These are phyloP conservation scores for Boletellus ananiceps DNA, from an alignment of 768 basidiomycete genomes.

Conservation along the genomic window DNA sequence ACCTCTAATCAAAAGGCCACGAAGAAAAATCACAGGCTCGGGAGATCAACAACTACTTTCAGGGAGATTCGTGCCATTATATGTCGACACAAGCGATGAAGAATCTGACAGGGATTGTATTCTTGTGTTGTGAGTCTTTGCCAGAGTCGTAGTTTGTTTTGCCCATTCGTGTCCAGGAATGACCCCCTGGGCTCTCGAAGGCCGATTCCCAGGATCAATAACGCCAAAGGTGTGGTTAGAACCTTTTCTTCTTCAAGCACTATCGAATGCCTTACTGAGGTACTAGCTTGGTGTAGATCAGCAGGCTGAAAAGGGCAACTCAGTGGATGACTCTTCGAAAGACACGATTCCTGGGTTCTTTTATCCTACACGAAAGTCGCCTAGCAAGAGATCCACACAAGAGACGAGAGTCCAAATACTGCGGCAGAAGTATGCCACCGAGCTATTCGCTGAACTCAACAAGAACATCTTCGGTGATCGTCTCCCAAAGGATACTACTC, in stretches of 20 bases:
- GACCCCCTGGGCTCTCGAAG: slow-evolving; percentile 48
- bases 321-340: slow-evolving; percentile 10
- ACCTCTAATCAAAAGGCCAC: slow-evolving; percentile 16
- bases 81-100: slow-evolving; percentile 31
- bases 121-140: slow-evolving; percentile 33
- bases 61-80: slow-evolving; percentile 18
- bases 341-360: background rate
- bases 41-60: slow-evolving; percentile 7
- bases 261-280: background rate
- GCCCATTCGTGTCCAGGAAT: slow-evolving; percentile 28
- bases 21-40: slow-evolving; percentile 1
- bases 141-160: background rate
- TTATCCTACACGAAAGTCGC: slow-evolving; percentile 7
- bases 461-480: slow-evolving; percentile 47
- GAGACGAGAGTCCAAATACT: slow-evolving; percentile 40
- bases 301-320: slow-evolving; percentile 3
- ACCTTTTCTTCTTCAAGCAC: too few relatives aligned
- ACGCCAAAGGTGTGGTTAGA: background rate
- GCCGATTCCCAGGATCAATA: slow-evolving; percentile 33
- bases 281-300: background rate
- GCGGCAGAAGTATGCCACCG: slow-evolving; percentile 49
- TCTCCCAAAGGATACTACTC: slow-evolving; percentile 49
- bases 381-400: slow-evolving; percentile 27
- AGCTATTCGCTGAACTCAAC: slow-evolving; percentile 62
- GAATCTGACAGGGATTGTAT: slow-evolving; percentile 36